Conservation (phyloP, 345 rosid species). For the Conringia planisiliqua region DNA sequence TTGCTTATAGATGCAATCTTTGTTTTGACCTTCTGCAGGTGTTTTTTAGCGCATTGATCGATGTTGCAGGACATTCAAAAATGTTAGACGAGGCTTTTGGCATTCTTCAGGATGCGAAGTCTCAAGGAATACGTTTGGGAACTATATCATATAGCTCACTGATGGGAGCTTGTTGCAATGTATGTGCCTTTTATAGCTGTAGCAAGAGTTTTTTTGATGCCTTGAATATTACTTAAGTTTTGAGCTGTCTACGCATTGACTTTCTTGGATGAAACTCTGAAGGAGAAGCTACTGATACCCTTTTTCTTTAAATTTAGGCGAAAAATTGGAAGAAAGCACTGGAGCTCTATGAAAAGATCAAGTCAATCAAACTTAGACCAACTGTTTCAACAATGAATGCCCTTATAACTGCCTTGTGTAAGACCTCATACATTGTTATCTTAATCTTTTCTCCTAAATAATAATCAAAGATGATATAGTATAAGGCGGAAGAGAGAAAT, state of each 20-base stretch:
- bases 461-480: neutral
- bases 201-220: slow-evolving; percentile 4
- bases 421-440: slow-evolving; percentile 33
- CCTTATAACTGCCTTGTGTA: slow-evolving; percentile 82
- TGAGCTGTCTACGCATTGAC: neutral
- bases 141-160: slow-evolving; percentile 83
- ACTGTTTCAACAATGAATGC: slow-evolving; percentile 86
- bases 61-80: slow-evolving; percentile 86
- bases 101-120: slow-evolving; percentile 57
- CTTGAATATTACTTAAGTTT: neutral
- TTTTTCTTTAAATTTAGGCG: slow-evolving; percentile 44
- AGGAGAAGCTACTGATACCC: slow-evolving; percentile 13
- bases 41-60: slow-evolving; percentile 83
- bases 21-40: slow-evolving; percentile 45
- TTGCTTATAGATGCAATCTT: slow-evolving; percentile 9
- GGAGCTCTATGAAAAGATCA: slow-evolving; percentile 70
- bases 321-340: slow-evolving; percentile 87
- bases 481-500: neutral
- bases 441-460: neutral
- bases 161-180: slow-evolving; percentile 99
- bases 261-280: neutral
- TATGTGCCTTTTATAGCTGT: slow-evolving; percentile 41
- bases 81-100: slow-evolving; percentile 76
- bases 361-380: slow-evolving; percentile 58
- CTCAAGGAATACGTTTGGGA: slow-evolving; percentile 59